A percentile compares a stretch with the other conserved stretches of the same genome.
These are phyloP conservation scores for Pseudisothecium myosuroides DNA, from an alignment of 225 moss, liverwort and hornwort genomes.

Conservation along the genomic window DNA sequence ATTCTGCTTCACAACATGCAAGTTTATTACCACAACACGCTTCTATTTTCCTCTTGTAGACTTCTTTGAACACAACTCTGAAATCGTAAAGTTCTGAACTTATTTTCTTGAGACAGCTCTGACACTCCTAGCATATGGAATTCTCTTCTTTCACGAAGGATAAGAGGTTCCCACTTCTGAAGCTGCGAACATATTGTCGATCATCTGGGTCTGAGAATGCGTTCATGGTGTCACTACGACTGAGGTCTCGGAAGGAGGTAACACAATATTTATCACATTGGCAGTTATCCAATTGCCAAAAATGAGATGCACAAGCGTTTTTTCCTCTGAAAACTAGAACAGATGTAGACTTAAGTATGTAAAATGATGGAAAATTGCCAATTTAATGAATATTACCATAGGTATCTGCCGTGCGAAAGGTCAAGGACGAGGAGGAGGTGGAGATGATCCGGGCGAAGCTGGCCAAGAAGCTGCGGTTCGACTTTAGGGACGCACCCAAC, in stretches of 20 bases:
- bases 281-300: background rate
- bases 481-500: background rate
- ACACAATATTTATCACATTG: background rate
- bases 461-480: conserved; percentile 15
- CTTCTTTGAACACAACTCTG: background rate
- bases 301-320: background rate
- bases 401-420: background rate
- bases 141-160: conserved; percentile 11
- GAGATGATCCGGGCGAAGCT: conserved; percentile 11
- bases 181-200: background rate
- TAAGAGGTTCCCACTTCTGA: conserved; percentile 8
- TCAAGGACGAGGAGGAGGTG: conserved; percentile 3
- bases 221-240: background rate
- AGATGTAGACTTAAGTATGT: background rate
- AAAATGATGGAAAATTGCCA: background rate
- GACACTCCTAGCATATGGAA: background rate
- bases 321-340: background rate
- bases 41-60: background rate
- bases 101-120: background rate
- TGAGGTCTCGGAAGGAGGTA: conserved; percentile 12
- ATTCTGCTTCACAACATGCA: background rate
- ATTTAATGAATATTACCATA: background rate
- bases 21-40: too few relatives aligned
- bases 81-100: background rate
- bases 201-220: background rate